phyloP scores from a whole-genome alignment of 495 filamentous ascomycete genomes.

The Bryoglossum gracile region DNA sequence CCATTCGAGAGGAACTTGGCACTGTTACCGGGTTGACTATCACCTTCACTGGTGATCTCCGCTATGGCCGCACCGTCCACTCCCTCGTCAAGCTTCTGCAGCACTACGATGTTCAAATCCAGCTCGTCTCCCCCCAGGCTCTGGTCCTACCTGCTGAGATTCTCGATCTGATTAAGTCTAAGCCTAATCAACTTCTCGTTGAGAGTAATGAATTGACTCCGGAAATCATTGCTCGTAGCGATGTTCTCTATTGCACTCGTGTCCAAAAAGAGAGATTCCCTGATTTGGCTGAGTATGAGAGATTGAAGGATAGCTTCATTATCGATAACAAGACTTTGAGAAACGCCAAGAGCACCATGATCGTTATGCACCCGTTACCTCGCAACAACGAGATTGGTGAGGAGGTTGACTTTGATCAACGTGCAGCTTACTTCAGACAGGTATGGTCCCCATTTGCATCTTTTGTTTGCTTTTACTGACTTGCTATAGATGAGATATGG shows the following conservation, averaged over 20 bases:
- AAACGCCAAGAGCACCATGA: conserved; percentile 81
- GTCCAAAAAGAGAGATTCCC: conserved; percentile 94
- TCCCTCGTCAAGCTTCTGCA: conserved; percentile 85
- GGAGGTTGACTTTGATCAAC: conserved; percentile 95
- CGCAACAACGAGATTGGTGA: conserved; percentile 86
- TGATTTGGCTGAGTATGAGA: conserved; percentile 70
- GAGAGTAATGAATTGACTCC: conserved; percentile 74
- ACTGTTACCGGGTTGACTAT: conserved; percentile 91
- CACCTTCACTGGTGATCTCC: conserved; percentile 89
- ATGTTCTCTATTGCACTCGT: conserved; percentile 93
- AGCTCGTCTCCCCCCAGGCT: conserved; percentile 76
- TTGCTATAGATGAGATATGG: conserved; percentile 90
- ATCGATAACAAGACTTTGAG: conserved; percentile 87
- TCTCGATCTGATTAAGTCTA: conserved; percentile 58
- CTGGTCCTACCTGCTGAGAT: conserved; percentile 73
- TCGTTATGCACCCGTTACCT: conserved; percentile 93
- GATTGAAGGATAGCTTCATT: conserved; percentile 77
- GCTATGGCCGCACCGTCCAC: conserved; percentile 90
- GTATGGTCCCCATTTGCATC: conserved; percentile 45
- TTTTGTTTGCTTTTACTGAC: conserved; percentile 26
- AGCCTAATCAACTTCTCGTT: conserved; percentile 65
- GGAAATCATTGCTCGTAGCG: conserved; percentile 72
- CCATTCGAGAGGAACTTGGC: conserved; percentile 93
- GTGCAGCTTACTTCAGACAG: conserved; percentile 98
- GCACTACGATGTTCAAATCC: conserved; percentile 89